Evolutionary conservation across 2,329 filamentous ascomycete species (phyloP), one percentile per base, ranked within the genome.

Genomic region (Albifimbria verrucaria): DNA sequence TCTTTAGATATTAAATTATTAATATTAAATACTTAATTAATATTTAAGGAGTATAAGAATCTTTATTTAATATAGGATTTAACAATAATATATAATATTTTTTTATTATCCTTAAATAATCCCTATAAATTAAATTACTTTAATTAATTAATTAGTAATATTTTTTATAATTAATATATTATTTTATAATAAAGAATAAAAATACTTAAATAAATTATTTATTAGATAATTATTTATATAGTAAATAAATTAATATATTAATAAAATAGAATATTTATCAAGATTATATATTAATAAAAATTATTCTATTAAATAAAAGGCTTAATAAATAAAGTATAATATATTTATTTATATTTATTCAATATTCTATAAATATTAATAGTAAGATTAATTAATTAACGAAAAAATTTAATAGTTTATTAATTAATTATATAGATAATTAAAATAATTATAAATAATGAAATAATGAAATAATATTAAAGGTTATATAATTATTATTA

Each of bases 41-140:
- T 32, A 41, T 24, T 32, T 25, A 49, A 24, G 26, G 43, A 24
- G n/a, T 4, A 49, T 39, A 23, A 51, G 39, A 39, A 12, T 18
- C 32, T 32, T 25, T 26, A 39, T 36, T 48, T 48, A 47, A 23
- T 50, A 45, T 28, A 50, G 41, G 36, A 45, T 45, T 52, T 32
- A 28, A 49, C 28, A 47, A 20, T 48, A 47, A 20, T 17, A 18
- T 2, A 48, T 39, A 11, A 15, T n/a, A 18, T n/a, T 24, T 7
- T 23, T 22, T 22, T 15, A n/a, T 39, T 22, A 26, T n/a, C 36
- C 32, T 45, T 25, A 18, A 50, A 7, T 23, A 53, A 36, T n/a
- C 20, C 50, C 15, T 44, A 50, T 42, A n/a, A 25, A 39, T 7
- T 20, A 39, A 39, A 43, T 15, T 17, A 22, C 25, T 2, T 43